Evolutionary conservation across 352 stramenopile species (phyloP).

Genomic region (Albugo laibachii): DNA sequence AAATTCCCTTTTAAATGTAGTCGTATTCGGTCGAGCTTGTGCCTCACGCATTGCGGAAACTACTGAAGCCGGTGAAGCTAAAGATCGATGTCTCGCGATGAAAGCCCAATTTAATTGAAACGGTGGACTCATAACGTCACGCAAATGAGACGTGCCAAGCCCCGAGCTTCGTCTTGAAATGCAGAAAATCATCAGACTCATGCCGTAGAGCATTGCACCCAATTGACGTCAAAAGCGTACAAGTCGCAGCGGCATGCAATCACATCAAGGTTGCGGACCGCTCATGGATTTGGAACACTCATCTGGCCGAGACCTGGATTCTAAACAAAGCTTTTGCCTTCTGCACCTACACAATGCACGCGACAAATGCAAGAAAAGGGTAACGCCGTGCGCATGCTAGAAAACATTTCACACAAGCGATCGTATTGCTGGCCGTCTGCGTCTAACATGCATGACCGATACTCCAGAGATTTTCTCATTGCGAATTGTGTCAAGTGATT

Average conservation of each 20-base stretch:
- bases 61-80: conserved; percentile 76
- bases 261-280: conserved; percentile 89
- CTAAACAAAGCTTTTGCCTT: conserved; percentile 85
- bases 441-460: too few species aligned
- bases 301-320: conserved; percentile 94
- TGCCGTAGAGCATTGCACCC: conserved; percentile 31
- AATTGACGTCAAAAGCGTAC: conserved; percentile 63
- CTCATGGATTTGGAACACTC: conserved; percentile 94
- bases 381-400: conserved; percentile 89
- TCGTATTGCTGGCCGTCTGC: too few species aligned
- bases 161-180: conserved; percentile 65
- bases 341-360: conserved; percentile 90
- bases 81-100: conserved; percentile 63
- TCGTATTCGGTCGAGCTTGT: conserved; percentile 92
- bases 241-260: conserved; percentile 79
- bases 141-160: conserved; percentile 50
- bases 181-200: conserved; percentile 36
- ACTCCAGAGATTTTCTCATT: too few species aligned
- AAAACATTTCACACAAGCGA: conserved; percentile 90
- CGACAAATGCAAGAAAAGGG: conserved; percentile 88
- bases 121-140: conserved; percentile 84
- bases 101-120: conserved; percentile 70
- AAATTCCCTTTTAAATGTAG: conserved; percentile 94
- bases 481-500: too few species aligned
- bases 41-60: conserved; percentile 88